Evolutionary conservation across 2,329 filamentous ascomycete species (phyloP).

Genomic region (Thelonectria blattea): DNA sequence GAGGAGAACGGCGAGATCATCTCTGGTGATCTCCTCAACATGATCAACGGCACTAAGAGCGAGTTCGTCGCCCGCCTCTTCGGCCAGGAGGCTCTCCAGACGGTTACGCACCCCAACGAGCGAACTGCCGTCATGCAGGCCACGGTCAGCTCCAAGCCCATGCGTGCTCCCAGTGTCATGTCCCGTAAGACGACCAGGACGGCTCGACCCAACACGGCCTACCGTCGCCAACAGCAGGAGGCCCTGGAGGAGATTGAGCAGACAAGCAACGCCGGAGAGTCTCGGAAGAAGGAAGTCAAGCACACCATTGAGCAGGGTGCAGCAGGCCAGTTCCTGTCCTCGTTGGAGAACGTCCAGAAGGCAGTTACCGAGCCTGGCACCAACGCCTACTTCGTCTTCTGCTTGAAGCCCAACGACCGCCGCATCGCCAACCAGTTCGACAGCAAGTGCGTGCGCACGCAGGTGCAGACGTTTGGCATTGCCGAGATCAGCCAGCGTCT

Average conservation of each 20-base stretch:
- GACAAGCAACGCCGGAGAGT: constrained; percentile 55
- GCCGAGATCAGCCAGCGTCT: constrained; percentile 95
- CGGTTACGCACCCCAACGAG: constrained; percentile 91
- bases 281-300: constrained; percentile 49
- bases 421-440: constrained; percentile 99
- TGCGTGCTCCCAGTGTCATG: constrained; percentile 91
- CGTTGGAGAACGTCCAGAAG: constrained; percentile 89
- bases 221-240: constrained; percentile 49
- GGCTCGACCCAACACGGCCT: constrained; percentile 41
- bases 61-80: constrained; percentile 90
- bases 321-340: constrained; percentile 87
- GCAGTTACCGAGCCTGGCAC: constrained; percentile 81
- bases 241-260: constrained; percentile 55
- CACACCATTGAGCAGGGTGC: constrained; percentile 77
- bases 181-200: constrained; percentile 69
- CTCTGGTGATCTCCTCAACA: constrained; percentile 92
- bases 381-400: constrained; percentile 96
- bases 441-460: constrained; percentile 94
- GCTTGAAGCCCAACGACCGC: constrained; percentile 94
- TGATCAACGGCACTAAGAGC: constrained; percentile 87
- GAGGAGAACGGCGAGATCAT: constrained; percentile 98
- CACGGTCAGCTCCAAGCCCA: constrained; percentile 92
- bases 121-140: constrained; percentile 92
- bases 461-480: constrained; percentile 94
- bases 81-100: constrained; percentile 93